These are phyloP conservation scores for Pseudomonodictys pantanalensis DNA, from an alignment of 495 filamentous ascomycete genomes.

Conservation along the genomic window DNA sequence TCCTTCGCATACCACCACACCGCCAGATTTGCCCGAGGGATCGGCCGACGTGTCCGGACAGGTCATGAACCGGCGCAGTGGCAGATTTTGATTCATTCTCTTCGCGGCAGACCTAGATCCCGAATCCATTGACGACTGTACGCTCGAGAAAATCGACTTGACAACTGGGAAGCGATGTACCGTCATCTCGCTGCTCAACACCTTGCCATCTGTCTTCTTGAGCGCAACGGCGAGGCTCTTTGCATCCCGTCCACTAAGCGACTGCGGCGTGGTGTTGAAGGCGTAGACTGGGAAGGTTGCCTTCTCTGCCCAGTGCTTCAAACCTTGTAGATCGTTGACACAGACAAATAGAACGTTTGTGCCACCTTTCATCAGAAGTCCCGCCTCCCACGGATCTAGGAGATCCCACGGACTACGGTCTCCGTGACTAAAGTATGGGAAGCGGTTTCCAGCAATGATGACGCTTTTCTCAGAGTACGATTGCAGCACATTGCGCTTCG, in stretches of 20 bases:
- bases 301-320: constrained; percentile 11
- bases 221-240: background rate
- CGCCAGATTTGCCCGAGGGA: background rate
- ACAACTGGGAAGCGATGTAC: background rate
- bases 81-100: constrained; percentile 14
- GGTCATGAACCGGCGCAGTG: constrained; percentile 9
- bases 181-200: background rate
- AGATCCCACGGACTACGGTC: constrained; percentile 15
- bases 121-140: constrained; percentile 3
- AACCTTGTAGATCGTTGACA: background rate
- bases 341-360: constrained; percentile 15
- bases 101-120: constrained; percentile 7
- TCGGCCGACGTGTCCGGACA: background rate
- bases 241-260: background rate
- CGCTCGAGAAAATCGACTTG: constrained; percentile 4
- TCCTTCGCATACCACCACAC: constrained; percentile 15
- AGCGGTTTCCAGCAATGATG: constrained; percentile 19
- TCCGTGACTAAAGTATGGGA: constrained; percentile 16
- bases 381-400: constrained; percentile 18
- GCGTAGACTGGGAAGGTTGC: constrained; percentile 4
- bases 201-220: constrained; percentile 5
- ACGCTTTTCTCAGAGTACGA: constrained; percentile 21
- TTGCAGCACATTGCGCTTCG: constrained; percentile 11
- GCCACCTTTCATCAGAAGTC: constrained; percentile 11
- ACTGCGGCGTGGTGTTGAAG: background rate